Evolutionary conservation across 495 filamentous ascomycete genomes (phyloP), one percentile per base, ranked within the genome.

Genomic region (Aspergillus hancockii): DNA sequence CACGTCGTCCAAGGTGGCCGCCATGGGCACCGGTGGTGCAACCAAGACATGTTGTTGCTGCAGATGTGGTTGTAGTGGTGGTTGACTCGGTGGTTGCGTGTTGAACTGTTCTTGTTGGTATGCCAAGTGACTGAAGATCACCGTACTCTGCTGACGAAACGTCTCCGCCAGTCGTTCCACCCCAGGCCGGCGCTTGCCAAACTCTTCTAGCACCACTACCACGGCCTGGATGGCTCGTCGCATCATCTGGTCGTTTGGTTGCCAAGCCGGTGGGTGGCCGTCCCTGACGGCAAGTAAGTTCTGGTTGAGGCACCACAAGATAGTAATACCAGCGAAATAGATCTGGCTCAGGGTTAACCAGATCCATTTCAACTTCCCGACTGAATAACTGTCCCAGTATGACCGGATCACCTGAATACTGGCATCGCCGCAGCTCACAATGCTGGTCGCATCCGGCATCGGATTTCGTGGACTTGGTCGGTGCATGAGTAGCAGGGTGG

Each of bases 261-360:
- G 67, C 69, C 77, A 77, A 2, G 74, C 66, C 0, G 79, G 68
- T 7, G 71, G 61, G 0, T 54, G 72, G 7, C 69, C 75, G 23
- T 79, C 76, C 28, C 76, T 76, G 1, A 82, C 56, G 0, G 75
- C 67, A 9, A 74, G 78, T 14, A 80, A 68, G 51, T 83, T 76
- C 51, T 78, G 73, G 54, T 79, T 74, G 21, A 79, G 63, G 54
- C 75, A 78, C 77, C 77, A 79, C 16, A 83, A 57, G 56, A 83
- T 73, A 51, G 81, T 70, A 60, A 81, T 74, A 4, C 78, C 79
- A 1, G 80, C 80, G 63, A 79, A 80, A 51, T 81, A 83, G 22
- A 80, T 59, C 58, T 83, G 81, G 55, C 79, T 80, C 36, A 81
- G 71, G 0, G 80, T 79, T 46, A 83, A 67, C 80, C 80, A 83